phyloP scores from a whole-genome alignment of 176 grass and related monocot genomes.

The Miscanthus lutarioriparius region DNA sequence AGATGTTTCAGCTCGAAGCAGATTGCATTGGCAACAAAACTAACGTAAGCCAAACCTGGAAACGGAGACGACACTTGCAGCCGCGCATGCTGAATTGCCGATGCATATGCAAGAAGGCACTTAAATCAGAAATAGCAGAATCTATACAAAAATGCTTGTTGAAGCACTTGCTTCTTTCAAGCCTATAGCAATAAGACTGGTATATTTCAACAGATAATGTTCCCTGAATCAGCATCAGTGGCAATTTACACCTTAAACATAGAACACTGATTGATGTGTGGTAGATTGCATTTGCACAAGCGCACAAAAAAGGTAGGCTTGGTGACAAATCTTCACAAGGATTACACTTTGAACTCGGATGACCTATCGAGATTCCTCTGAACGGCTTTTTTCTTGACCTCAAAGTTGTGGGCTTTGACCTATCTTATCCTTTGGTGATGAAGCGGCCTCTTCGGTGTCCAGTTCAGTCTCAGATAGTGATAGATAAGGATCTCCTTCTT shows the following conservation, averaged over 20 bases:
- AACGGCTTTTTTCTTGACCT: constrained; percentile 59
- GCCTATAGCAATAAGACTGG: not conserved
- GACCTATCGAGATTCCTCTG: constrained; percentile 55
- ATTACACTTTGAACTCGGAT: constrained; percentile 6
- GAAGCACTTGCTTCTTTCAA: not conserved
- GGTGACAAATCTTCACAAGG: constrained; percentile 35
- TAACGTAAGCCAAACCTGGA: constrained; percentile 3
- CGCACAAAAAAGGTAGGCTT: constrained; percentile 62
- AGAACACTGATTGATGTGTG: not conserved
- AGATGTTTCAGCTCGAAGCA: no score
- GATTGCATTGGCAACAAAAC: no score
- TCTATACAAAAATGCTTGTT: constrained; percentile 12
- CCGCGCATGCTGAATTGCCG: not conserved
- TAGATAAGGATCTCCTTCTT: constrained; percentile 63
- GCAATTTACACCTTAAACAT: constrained; percentile 22
- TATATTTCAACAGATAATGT: not conserved
- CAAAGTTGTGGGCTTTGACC: constrained; percentile 30
- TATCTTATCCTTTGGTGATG: constrained; percentile 59
- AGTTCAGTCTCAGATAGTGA: constrained; percentile 63
- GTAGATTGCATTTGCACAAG: constrained; percentile 50
- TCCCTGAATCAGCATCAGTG: not conserved
- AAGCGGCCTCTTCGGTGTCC: constrained; percentile 47
- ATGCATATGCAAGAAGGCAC: constrained; percentile 22
- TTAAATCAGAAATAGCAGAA: not conserved
- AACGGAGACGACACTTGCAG: not conserved